Base-by-base conservation (phyloP, 805 yeast genomes). In the Wickerhamiella sorbophila region DNA sequence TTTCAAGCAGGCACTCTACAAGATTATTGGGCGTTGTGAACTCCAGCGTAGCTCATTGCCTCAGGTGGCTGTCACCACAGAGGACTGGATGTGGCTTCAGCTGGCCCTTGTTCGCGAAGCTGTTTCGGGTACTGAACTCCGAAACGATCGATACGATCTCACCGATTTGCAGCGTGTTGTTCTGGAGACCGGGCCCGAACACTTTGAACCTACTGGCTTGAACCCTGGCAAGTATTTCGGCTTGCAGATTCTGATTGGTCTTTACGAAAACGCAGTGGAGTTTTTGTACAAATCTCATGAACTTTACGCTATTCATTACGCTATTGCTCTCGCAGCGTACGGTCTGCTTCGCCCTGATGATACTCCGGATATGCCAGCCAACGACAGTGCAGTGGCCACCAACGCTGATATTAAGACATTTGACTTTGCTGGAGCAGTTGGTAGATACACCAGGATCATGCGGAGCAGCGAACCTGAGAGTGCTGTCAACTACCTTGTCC, bases 21-120 rank as follows among this genome's bases (percentile, higher is more conserved):
- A 91, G 61, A 70, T 91, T 20, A 71, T 88, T 44, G 97, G 97
- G n/a, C 79, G 91, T 59, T 85, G 95, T 60, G 74, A 71, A 78
- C 77, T 63, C 56, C 31, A 43, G 31, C 79, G 55, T 66, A 80
- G 38, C 69, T 77, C 59, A 75, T 76, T 59, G 64, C 72, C 48
- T 63, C 87, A 52, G 75, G 76, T 88, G 24, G 72, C 80, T 31
- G 62, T 76, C 31, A 82, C 93, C 44, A 74, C 87, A 38, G 97
- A 88, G 60, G 97, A 88, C 62, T 88, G 97, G 97, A 60, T 88
- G 39, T 88, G 98, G 98, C 74, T 82, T 56, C 96, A 91, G 60
- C 69, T 91, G 43, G 70, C 76, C 60, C 67, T 88, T 22, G 74
- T 82, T 14, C 73, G 77, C 43, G 88, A 83, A 52, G 71, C 65